Evolutionary conservation across 768 basidiomycete species (phyloP).

Genomic region (Tricholoma sp.): DNA sequence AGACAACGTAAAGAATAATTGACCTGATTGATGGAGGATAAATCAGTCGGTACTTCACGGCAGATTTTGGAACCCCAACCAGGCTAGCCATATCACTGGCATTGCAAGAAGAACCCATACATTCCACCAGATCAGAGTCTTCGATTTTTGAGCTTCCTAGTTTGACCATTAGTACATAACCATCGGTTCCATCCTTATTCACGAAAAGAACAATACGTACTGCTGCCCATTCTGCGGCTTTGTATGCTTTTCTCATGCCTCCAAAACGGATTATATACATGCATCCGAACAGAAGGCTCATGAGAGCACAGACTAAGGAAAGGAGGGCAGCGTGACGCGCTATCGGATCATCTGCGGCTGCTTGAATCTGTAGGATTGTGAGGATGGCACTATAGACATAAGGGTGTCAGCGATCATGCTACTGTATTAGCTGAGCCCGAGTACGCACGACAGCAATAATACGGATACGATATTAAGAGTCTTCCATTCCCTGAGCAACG

Average conservation of each 20-base stretch:
- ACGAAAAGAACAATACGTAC: slow-evolving; percentile 55
- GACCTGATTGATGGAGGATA: slow-evolving; percentile 40
- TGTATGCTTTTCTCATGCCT: slow-evolving; percentile 67
- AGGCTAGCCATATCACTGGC: slow-evolving; percentile 67
- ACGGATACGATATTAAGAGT: slow-evolving; percentile 71
- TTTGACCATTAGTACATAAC: neutral
- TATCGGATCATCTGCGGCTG: slow-evolving; percentile 53
- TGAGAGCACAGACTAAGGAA: slow-evolving; percentile 61
- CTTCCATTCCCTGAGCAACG: slow-evolving; percentile 68
- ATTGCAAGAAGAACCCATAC: slow-evolving; percentile 59
- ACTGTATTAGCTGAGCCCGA: neutral
- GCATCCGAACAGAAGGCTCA: slow-evolving; percentile 71
- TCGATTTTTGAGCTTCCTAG: slow-evolving; percentile 15
- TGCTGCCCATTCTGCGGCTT: slow-evolving; percentile 69
- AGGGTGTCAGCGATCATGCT: slow-evolving; percentile 1
- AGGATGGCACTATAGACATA: slow-evolving; percentile 54
- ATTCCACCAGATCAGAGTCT: slow-evolving; percentile 36
- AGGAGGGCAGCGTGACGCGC: slow-evolving; percentile 57
- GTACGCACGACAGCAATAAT: slow-evolving; percentile 41
- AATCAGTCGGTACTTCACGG: neutral
- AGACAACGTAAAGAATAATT: slow-evolving; percentile 49
- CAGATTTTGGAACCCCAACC: slow-evolving; percentile 28
- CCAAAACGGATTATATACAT: slow-evolving; percentile 69
- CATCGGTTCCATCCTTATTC: slow-evolving; percentile 7
- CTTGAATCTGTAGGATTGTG: slow-evolving; percentile 55